These are phyloP conservation scores for Sugiyamaella smithiae DNA, from an alignment of 805 yeast genomes.

Conservation along the genomic window DNA sequence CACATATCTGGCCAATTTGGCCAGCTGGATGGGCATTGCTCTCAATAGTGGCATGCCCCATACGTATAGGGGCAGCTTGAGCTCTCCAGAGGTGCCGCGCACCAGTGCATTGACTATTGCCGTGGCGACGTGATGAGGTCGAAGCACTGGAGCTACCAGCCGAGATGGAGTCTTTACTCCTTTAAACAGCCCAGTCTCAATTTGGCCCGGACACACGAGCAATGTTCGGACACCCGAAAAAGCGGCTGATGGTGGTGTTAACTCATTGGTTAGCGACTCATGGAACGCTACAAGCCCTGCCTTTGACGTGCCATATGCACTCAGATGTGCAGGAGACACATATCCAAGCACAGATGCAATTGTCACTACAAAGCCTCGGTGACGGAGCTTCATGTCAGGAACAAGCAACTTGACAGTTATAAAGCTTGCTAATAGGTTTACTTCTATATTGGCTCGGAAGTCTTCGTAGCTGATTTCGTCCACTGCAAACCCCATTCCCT, in stretches of 20 bases:
- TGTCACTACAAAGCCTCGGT: slow-evolving; percentile 75
- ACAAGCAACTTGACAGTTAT: slow-evolving; percentile 66
- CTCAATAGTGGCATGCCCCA: slow-evolving; percentile 69
- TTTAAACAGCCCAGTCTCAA: slow-evolving; percentile 70
- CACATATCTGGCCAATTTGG: slow-evolving; percentile 48
- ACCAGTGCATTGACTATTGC: slow-evolving; percentile 54
- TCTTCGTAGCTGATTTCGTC: slow-evolving; percentile 54
- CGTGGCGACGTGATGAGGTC: slow-evolving; percentile 62
- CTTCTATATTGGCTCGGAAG: slow-evolving; percentile 58
- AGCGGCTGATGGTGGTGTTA: slow-evolving; percentile 48
- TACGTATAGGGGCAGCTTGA: slow-evolving; percentile 75
- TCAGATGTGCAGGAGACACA: slow-evolving; percentile 74
- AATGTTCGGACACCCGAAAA: slow-evolving; percentile 50
- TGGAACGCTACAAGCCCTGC: slow-evolving; percentile 83
- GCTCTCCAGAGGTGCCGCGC: slow-evolving; percentile 62
- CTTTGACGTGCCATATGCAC: slow-evolving; percentile 86
- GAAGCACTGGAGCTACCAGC: slow-evolving; percentile 77
- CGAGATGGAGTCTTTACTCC: slow-evolving; percentile 72
- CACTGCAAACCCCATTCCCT: slow-evolving; percentile 48
- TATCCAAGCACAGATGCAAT: slow-evolving; percentile 84
- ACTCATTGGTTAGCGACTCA: slow-evolving; percentile 71
- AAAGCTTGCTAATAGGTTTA: slow-evolving; percentile 70
- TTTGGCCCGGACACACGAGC: slow-evolving; percentile 84
- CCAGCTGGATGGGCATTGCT: slow-evolving; percentile 69
- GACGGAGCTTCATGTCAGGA: slow-evolving; percentile 61